These are phyloP conservation scores for Phoma herbarum DNA, from an alignment of 2,329 filamentous ascomycete genomes.

Conservation along the genomic window DNA sequence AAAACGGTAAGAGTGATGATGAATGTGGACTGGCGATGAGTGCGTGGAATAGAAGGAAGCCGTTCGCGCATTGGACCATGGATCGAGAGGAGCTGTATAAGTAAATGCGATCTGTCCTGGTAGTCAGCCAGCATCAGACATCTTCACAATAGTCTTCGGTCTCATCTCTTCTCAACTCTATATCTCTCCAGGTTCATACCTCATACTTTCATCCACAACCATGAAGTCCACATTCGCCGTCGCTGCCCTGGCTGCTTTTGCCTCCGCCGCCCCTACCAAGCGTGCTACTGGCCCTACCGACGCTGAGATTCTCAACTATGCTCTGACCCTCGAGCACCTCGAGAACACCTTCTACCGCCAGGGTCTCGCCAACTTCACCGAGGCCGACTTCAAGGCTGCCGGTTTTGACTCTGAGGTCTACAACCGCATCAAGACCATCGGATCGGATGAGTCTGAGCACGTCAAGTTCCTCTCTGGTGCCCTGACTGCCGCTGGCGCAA, in stretches of 20 bases:
- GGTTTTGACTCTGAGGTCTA: conserved; percentile 60
- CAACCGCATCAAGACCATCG: conserved; percentile 65
- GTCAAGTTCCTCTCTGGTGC: conserved; percentile 63
- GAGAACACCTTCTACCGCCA: conserved; percentile 71
- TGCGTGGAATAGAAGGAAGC: not conserved
- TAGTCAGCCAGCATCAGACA: conserved; percentile 1
- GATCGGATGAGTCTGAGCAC: conserved; percentile 66
- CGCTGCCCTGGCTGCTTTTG: conserved; percentile 18
- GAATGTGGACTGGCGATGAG: conserved; percentile 4
- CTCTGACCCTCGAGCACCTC: conserved; percentile 56
- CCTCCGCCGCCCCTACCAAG: conserved; percentile 36
- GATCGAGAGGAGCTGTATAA: conserved; percentile 14
- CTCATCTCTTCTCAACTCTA: not conserved
- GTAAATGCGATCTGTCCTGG: not conserved
- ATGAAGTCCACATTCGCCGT: conserved; percentile 21
- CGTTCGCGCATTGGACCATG: conserved; percentile 2
- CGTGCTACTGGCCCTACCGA: conserved; percentile 34
- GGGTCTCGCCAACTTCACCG: conserved; percentile 65
- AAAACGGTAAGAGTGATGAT: conserved; percentile 14
- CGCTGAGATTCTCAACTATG: conserved; percentile 54
- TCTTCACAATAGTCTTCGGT: not conserved
- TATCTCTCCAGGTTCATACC: conserved; percentile 10
- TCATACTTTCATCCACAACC: conserved; percentile 1
- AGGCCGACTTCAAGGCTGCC: conserved; percentile 35
- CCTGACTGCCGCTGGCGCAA: conserved; percentile 56